Conservation (phyloP, 2,329 filamentous ascomycete species). For the Purpureocillium takamizusanense region DNA sequence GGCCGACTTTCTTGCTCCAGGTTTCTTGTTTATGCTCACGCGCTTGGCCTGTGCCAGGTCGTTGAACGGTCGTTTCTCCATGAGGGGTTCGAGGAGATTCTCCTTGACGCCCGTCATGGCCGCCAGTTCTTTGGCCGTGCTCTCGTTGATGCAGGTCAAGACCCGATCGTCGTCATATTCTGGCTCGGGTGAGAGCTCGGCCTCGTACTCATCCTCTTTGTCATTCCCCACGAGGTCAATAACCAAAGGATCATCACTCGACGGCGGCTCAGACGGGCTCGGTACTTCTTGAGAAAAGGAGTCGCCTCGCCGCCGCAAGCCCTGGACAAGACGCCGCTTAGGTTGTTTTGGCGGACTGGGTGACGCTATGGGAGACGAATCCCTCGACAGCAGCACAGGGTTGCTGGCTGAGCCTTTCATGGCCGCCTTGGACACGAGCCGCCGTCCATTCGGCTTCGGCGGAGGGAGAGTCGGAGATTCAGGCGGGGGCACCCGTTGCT, state of each 20-base stretch:
- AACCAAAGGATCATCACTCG: slow-evolving; percentile 23
- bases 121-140: slow-evolving; percentile 63
- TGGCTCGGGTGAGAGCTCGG: slow-evolving; percentile 19
- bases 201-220: slow-evolving; percentile 30
- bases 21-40: slow-evolving; percentile 46
- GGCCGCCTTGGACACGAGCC: slow-evolving; percentile 21
- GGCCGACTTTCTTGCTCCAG: slow-evolving; percentile 34
- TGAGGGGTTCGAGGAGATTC: slow-evolving; percentile 57
- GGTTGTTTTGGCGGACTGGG: slow-evolving; percentile 20
- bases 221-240: slow-evolving; percentile 29
- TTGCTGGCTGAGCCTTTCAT: slow-evolving; percentile 11
- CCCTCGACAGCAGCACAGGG: slow-evolving; percentile 7
- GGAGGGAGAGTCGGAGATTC: no score
- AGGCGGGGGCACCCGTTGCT: slow-evolving; percentile 4
- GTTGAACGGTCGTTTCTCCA: slow-evolving; percentile 67
- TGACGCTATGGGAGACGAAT: slow-evolving; percentile 11
- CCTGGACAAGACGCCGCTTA: slow-evolving; percentile 27
- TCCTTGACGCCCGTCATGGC: slow-evolving; percentile 73
- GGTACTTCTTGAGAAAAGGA: slow-evolving; percentile 11
- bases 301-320: slow-evolving; percentile 17
- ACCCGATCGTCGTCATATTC: slow-evolving; percentile 38
- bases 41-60: slow-evolving; percentile 55
- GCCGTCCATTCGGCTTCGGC: slow-evolving; percentile 14
- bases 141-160: slow-evolving; percentile 75
- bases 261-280: slow-evolving; percentile 12